A percentile compares a stretch with the other conserved stretches of the same genome.
Conservation (phyloP, 2,329 filamentous ascomycete genomes). For the Penicillium hesseltinei region DNA sequence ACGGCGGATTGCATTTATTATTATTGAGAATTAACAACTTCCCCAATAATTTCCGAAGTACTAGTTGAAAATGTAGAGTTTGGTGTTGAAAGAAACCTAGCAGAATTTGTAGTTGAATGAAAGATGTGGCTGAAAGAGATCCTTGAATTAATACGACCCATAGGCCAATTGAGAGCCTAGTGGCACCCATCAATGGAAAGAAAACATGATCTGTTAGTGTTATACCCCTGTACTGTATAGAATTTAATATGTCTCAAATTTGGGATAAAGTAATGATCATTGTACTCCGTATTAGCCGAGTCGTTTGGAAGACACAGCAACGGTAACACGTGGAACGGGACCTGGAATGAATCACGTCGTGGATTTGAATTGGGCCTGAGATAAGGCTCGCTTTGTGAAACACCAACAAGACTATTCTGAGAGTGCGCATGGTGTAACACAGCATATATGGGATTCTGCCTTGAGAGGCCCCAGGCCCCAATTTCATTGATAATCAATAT, state of each 20-base stretch:
- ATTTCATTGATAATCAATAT: neutral
- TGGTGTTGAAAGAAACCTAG: neutral
- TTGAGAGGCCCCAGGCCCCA: neutral
- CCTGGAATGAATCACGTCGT: neutral
- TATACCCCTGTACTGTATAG: neutral
- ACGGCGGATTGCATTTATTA: no score
- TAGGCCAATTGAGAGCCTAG: neutral
- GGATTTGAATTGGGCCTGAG: neutral
- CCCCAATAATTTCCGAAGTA: neutral
- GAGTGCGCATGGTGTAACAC: neutral
- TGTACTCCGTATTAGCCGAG: neutral
- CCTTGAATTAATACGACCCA: neutral
- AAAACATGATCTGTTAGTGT: neutral
- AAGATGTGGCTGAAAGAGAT: neutral
- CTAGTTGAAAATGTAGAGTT: neutral
- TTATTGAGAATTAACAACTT: neutral
- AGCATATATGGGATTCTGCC: neutral
- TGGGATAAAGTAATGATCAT: neutral
- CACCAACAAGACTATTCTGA: neutral
- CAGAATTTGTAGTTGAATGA: neutral
- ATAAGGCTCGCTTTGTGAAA: neutral
- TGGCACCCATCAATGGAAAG: neutral
- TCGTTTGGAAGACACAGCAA: neutral
- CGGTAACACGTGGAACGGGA: neutral
- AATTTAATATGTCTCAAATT: neutral